These are phyloP conservation scores for Nemophila menziesii DNA, from an alignment of 257 asterid species.

Conservation along the genomic window DNA sequence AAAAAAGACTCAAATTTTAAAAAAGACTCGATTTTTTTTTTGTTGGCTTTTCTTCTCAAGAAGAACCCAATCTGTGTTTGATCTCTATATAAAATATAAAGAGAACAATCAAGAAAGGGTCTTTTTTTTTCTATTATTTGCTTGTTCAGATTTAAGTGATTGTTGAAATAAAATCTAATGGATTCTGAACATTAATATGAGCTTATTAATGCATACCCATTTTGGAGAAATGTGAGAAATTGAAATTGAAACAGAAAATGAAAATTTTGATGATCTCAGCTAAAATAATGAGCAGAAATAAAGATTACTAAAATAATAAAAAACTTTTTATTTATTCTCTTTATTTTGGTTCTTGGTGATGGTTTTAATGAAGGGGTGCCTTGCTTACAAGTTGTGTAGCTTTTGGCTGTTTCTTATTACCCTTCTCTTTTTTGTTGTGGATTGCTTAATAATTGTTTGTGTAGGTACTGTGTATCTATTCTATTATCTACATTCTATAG, in stretches of 20 bases:
- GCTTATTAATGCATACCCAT: constrained; percentile 31
- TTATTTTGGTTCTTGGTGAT: constrained; percentile 28
- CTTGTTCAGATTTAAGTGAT: constrained; percentile 32
- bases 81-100: constrained; percentile 11
- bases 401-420: constrained; percentile 28
- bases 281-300: not conserved
- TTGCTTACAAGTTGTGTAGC: constrained; percentile 33
- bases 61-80: constrained; percentile 29
- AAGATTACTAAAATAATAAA: constrained; percentile 6
- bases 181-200: constrained; percentile 24
- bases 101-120: constrained; percentile 33
- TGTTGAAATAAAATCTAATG: constrained; percentile 16
- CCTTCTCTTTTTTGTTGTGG: constrained; percentile 18
- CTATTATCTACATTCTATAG: not conserved
- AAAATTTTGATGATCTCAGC: constrained; percentile 2
- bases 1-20: constrained; percentile 12
- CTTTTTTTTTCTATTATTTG: not conserved
- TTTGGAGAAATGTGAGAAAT: constrained; percentile 37
- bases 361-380: constrained; percentile 26
- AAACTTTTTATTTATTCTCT: not conserved
- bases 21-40: constrained; percentile 5
- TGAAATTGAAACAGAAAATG: constrained; percentile 14
- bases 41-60: constrained; percentile 9
- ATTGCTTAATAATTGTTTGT: not conserved
- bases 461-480: not conserved